Base-by-base conservation (phyloP, 2,329 filamentous ascomycete genomes). In the Colletotrichum sp. region DNA sequence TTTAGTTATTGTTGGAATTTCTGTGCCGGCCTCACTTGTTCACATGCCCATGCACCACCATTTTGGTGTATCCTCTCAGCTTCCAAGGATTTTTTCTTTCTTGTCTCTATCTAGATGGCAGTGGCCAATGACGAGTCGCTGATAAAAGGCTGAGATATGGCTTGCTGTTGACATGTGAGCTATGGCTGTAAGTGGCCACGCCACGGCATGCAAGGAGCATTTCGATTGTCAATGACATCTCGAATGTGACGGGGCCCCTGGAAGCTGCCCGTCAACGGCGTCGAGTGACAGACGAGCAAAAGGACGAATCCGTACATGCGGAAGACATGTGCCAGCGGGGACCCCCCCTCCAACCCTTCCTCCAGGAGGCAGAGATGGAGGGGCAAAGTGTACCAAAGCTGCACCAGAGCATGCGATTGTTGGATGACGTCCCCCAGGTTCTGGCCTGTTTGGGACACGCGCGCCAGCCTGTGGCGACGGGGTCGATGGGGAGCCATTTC, bases 301-400 rank as follows among this genome's bases (percentile, higher is more conserved):
- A 61, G 65, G 55, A 64, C 55, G 27, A 65, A 71, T 72, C 64
- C 64, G 49, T 69, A 55, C 69, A 39, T 72, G 73, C 70, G 64
- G 70, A 65, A 76, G 57, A 59, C 74, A 76, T 74, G 74, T 74
- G 74, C 59, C 27, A 76, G 70, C 70, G 73, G 70, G 71, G 63
- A 25, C 68, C 44, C 22, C 44, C 44, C 44, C 44, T 49, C 44
- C n/a, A 49, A 22, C 44, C 44, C 19, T 44, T 44, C 19, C 44
- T 30, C 25, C 27, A 59, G 55, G 55, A 59, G 27, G 6, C 22
- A 59, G 25, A 59, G 27, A 59, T 32, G 36, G 25, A 34, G 62
- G 66, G 59, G 34, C 22, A 22, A 71, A 34, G 15, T 29, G 27
- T 57, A 49, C 68, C 62, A 71, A 71, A 71, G 36, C 59, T 49